Conservation (phyloP, 495 filamentous ascomycete species). For the Lepraria neglecta region DNA sequence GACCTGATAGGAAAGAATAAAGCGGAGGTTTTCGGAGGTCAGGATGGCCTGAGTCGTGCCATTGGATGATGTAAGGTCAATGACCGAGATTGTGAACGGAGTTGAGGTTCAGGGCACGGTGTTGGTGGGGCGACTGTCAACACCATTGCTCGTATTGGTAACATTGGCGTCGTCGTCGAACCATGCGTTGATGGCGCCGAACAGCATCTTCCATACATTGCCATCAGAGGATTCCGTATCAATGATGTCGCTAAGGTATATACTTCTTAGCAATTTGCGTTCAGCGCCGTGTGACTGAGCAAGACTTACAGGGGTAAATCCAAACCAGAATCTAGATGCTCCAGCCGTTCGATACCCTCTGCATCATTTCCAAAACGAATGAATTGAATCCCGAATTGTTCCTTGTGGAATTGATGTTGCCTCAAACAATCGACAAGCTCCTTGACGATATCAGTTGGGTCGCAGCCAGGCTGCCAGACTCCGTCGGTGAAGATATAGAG, state of each 20-base stretch:
- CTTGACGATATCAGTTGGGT: slow-evolving; percentile 26
- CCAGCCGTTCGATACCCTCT: slow-evolving; percentile 28
- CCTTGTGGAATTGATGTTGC: slow-evolving; percentile 20
- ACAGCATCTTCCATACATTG: slow-evolving; percentile 34
- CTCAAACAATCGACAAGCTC: slow-evolving; percentile 25
- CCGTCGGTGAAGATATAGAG: slow-evolving; percentile 41
- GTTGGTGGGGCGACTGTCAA: too few relatives aligned
- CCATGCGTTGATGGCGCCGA: slow-evolving; percentile 28
- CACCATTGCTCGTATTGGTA: too few relatives aligned
- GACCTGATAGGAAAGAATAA: too few relatives aligned
- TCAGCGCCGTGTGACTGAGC: too few relatives aligned
- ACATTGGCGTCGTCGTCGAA: slow-evolving; percentile 21
- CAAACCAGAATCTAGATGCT: slow-evolving; percentile 29
- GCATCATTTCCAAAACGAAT: slow-evolving; percentile 38
- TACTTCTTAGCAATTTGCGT: too few relatives aligned
- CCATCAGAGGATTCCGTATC: slow-evolving; percentile 30
- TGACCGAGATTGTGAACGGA: too few relatives aligned
- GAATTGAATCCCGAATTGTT: slow-evolving; percentile 37
- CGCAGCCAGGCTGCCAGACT: slow-evolving; percentile 31
- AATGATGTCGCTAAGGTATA: slow-evolving; percentile 34
- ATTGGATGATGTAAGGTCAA: too few relatives aligned
- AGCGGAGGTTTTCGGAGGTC: too few relatives aligned
- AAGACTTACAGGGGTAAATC: slow-evolving; percentile 5
- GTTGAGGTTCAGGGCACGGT: too few relatives aligned
- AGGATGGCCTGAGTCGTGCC: too few relatives aligned